Conservation (phyloP, 1,139 yeast species). For the Hyphopichia wangnamkhiaoensis region DNA sequence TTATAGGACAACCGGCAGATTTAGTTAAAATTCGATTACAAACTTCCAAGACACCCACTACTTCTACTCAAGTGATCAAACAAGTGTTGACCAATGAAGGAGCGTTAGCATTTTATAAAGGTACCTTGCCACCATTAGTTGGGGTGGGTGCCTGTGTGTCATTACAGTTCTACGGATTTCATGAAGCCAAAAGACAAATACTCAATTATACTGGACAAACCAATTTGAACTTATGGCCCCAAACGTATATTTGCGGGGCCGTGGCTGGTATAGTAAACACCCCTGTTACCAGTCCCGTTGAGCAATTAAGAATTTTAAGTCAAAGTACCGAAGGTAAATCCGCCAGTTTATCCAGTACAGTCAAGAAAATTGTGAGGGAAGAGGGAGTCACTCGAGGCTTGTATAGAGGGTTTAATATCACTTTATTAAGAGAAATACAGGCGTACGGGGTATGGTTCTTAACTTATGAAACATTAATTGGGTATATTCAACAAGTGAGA, state of each 20-base stretch:
- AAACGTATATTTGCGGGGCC: conserved; percentile 73
- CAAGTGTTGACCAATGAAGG: conserved; percentile 64
- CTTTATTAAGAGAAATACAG: conserved; percentile 68
- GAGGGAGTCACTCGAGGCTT: conserved; percentile 55
- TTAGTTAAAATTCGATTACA: conserved; percentile 67
- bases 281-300: conserved; percentile 72
- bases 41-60: conserved; percentile 39
- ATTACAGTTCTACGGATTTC: conserved; percentile 74
- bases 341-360: conserved; percentile 44
- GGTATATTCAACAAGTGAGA: conserved; percentile 32
- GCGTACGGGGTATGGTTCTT: conserved; percentile 85
- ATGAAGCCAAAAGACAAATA: conserved; percentile 69
- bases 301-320: conserved; percentile 69
- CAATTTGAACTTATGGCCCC: conserved; percentile 54
- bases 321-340: conserved; percentile 53
- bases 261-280: conserved; percentile 77
- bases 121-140: conserved; percentile 46
- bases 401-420: conserved; percentile 61
- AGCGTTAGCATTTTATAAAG: conserved; percentile 58
- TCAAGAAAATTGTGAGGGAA: conserved; percentile 42
- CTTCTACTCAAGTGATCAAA: conserved; percentile 51
- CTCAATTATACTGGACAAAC: conserved; percentile 27
- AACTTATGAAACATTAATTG: conserved; percentile 65
- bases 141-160: conserved; percentile 78
- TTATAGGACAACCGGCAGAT: conserved; percentile 77